Evolutionary conservation across 2,329 filamentous ascomycete species (phyloP), one percentile per base, ranked within the genome.

Genomic region (Fusarium mexicanum): DNA sequence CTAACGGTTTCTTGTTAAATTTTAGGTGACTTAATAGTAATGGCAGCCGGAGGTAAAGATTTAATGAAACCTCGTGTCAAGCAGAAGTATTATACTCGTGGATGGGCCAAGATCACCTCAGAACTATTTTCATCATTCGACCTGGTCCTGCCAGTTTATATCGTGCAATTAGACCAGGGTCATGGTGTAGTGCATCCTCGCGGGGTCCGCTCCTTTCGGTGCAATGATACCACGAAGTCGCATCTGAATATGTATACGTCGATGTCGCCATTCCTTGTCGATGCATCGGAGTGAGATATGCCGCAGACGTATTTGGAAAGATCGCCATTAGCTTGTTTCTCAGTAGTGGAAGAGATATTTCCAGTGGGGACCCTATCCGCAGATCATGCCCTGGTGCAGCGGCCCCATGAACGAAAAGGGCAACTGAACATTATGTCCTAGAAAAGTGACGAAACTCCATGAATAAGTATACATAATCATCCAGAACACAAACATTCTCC

Each of bases 201-300:
- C 29, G 47, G 54, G 64, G 66, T 62, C 33, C 18, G 31, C 18
- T 33, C 1, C 17, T 6, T 8, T 69, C 64, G 66, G 66, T 16
- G 11, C 3, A 67, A 69, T 63, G 66, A 69, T 69, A 55, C 22
- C 20, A 37, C 66, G 66, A 69, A 41, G 33, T 46, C 20, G 11
- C 22, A 26, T 43, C 16, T 17, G 9, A n/a, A 24, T 35, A 22
- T 8, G 29, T 5, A 20, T n/a, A 8, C 8, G 3, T 10, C 3
- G 10, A 48, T 20, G 43, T 10, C 33, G 26, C 53, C 18, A n/a
- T 38, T 22, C 33, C n/a, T 59, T 33, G 53, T 29, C 14, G 6
- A 24, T 31, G 38, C 29, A 13, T n/a, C 43, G 41, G 59, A 57
- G 24, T 8, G 10, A 55, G 18, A 18, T n/a, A n/a, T 43, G 12